These are phyloP conservation scores for Sphaceloma murrayae DNA, from an alignment of 2,329 filamentous ascomycete genomes.

Conservation along the genomic window DNA sequence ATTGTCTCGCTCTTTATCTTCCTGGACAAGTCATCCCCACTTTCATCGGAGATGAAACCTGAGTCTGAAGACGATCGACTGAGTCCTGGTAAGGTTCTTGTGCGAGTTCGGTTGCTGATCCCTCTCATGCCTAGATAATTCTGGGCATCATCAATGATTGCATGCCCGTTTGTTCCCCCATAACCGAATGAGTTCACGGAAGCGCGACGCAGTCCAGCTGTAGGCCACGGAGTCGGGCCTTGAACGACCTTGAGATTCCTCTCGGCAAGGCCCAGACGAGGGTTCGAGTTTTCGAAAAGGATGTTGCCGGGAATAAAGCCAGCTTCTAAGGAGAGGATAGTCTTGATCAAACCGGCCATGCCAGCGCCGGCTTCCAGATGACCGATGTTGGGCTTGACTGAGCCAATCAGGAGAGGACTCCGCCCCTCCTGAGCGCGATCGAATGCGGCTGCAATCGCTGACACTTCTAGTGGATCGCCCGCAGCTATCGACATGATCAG, in stretches of 20 bases:
- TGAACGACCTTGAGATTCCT: slow-evolving; percentile 20
- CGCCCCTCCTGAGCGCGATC: neutral
- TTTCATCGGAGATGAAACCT: neutral
- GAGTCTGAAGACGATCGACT: no score
- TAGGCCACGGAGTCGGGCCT: slow-evolving; percentile 25
- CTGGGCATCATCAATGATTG: slow-evolving; percentile 21
- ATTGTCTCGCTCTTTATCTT: no score
- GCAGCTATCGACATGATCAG: no score
- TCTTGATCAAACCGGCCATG: slow-evolving; percentile 23
- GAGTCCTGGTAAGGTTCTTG: no score
- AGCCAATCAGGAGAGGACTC: slow-evolving; percentile 20
- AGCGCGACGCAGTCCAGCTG: slow-evolving; percentile 14
- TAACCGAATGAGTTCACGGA: slow-evolving; percentile 24
- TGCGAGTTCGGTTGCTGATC: no score
- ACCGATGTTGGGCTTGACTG: slow-evolving; percentile 25
- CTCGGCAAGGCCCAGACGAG: slow-evolving; percentile 24
- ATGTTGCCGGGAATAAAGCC: slow-evolving; percentile 24
- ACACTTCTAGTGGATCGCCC: slow-evolving; percentile 24
- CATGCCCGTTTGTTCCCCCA: slow-evolving; percentile 26
- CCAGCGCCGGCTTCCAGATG: slow-evolving; percentile 23
- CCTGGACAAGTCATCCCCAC: no score
- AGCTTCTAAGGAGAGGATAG: slow-evolving; percentile 23
- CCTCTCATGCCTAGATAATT: neutral
- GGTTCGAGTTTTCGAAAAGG: slow-evolving; percentile 23
- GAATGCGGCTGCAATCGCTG: slow-evolving; percentile 19